phyloP scores from a whole-genome alignment of 768 basidiomycete species.

The Gloeophyllum trabeum region DNA sequence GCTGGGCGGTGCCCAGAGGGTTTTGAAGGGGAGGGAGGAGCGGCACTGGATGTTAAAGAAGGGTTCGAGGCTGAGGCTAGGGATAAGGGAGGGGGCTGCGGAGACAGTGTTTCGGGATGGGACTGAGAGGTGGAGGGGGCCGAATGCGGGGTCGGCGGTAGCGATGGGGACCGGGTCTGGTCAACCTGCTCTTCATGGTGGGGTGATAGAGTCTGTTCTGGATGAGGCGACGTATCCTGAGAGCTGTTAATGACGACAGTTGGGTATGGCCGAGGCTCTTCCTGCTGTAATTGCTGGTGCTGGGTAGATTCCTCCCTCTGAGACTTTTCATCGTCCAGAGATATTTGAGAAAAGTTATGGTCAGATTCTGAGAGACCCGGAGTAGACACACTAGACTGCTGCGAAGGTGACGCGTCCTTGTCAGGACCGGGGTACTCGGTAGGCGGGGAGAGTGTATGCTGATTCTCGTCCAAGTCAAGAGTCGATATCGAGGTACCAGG shows the following conservation, averaged over 20 bases:
- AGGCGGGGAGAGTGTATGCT: slow-evolving; percentile 7
- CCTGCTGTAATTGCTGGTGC: not conserved
- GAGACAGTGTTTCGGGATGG: not conserved
- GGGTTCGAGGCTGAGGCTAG: slow-evolving; percentile 2
- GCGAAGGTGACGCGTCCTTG: slow-evolving; percentile 12
- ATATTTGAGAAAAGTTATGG: slow-evolving; percentile 12
- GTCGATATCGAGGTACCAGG: slow-evolving; percentile 45
- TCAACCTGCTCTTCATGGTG: slow-evolving; percentile 18
- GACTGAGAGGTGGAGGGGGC: not conserved
- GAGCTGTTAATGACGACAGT: slow-evolving; percentile 34
- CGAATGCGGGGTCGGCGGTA: slow-evolving; percentile 1
- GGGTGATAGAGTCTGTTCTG: too few species aligned
- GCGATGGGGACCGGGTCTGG: slow-evolving; percentile 8
- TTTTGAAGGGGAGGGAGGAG: slow-evolving; percentile 12
- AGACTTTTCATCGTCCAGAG: slow-evolving; percentile 12
- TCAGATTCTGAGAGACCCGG: slow-evolving; percentile 9
- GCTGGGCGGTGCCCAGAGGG: slow-evolving; percentile 27
- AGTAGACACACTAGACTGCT: too few species aligned
- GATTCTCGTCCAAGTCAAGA: slow-evolving; percentile 34
- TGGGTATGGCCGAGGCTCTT: slow-evolving; percentile 20
- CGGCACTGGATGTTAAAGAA: slow-evolving; percentile 7
- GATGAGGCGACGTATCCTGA: too few species aligned
- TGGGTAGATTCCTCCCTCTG: not conserved
- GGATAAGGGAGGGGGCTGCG: slow-evolving; percentile 10
- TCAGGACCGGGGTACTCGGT: slow-evolving; percentile 8